Evolutionary conservation across 129 eudicot species (phyloP).

Genomic region (Cynara cardunculus): DNA sequence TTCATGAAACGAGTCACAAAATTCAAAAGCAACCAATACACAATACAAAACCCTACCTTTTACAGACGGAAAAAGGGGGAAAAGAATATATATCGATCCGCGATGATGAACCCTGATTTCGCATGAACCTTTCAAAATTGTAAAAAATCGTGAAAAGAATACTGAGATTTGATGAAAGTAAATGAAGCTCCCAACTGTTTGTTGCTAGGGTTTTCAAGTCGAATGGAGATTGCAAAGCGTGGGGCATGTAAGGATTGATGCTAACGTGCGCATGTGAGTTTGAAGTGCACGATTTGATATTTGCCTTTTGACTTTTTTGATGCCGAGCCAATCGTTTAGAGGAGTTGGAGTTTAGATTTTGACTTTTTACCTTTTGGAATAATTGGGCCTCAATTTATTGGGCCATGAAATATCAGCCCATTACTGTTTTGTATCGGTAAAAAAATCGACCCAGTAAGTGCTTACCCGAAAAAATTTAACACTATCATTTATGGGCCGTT

Average conservation of each 20-base stretch:
- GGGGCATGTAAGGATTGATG: constrained; percentile 11
- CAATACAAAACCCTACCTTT: constrained; percentile 7
- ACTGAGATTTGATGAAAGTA: constrained; percentile 3
- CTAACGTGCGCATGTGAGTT: constrained; percentile 29
- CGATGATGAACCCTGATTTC: constrained; percentile 13
- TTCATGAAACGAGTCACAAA: neutral
- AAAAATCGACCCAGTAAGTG: too few species aligned
- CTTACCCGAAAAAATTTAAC: too few species aligned
- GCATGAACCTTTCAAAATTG: neutral
- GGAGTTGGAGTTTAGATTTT: neutral
- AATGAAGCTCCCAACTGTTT: neutral
- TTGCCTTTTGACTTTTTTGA: neutral
- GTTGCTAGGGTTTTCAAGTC: constrained; percentile 22
- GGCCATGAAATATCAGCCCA: neutral
- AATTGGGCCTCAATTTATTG: neutral
- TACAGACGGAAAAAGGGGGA: neutral
- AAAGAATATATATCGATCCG: neutral
- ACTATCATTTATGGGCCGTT: too few species aligned
- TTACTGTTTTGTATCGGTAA: too few species aligned
- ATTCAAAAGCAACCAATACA: neutral
- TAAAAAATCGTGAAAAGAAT: neutral
- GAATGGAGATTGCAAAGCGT: constrained; percentile 8
- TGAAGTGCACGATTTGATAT: constrained; percentile 17
- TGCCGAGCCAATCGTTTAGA: neutral
- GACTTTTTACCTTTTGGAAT: neutral